Conservation (phyloP, 768 basidiomycete genomes). For the Leccinum uliginosum region DNA sequence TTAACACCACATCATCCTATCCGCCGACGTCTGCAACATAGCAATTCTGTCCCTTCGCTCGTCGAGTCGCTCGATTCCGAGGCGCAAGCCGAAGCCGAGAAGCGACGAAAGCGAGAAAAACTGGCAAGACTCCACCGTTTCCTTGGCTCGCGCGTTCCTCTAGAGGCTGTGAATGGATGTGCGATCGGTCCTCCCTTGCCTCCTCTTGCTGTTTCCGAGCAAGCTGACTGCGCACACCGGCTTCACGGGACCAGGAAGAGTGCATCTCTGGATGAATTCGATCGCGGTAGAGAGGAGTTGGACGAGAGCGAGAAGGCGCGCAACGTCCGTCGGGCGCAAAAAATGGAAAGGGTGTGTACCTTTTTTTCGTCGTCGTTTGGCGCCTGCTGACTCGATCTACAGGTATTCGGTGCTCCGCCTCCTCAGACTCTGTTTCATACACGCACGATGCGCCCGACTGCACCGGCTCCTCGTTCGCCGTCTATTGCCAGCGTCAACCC, state of each 20-base stretch:
- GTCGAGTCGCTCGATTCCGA: constrained; percentile 48
- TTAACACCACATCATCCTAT: constrained; percentile 24
- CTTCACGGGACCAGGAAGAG: constrained; percentile 42
- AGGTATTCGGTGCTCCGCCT: constrained; percentile 82
- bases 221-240: constrained; percentile 37
- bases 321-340: constrained; percentile 74
- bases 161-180: constrained; percentile 58
- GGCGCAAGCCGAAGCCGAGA: constrained; percentile 56
- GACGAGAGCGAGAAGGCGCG: constrained; percentile 71
- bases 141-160: constrained; percentile 76
- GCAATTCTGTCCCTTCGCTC: constrained; percentile 43
- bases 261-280: constrained; percentile 47
- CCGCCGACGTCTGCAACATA: constrained; percentile 24
- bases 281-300: constrained; percentile 66
- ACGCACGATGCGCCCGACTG: constrained; percentile 40
- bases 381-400: constrained; percentile 4
- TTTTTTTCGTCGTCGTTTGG: background rate
- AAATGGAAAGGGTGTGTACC: constrained; percentile 78
- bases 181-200: constrained; percentile 31
- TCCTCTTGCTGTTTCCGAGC: constrained; percentile 26
- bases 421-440: constrained; percentile 78
- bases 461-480: constrained; percentile 26
- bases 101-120: constrained; percentile 66
- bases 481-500: constrained; percentile 18
- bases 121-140: constrained; percentile 81